phyloP scores from a whole-genome alignment of 2,329 filamentous ascomycete species.

The Chrysoporthe puriensis region DNA sequence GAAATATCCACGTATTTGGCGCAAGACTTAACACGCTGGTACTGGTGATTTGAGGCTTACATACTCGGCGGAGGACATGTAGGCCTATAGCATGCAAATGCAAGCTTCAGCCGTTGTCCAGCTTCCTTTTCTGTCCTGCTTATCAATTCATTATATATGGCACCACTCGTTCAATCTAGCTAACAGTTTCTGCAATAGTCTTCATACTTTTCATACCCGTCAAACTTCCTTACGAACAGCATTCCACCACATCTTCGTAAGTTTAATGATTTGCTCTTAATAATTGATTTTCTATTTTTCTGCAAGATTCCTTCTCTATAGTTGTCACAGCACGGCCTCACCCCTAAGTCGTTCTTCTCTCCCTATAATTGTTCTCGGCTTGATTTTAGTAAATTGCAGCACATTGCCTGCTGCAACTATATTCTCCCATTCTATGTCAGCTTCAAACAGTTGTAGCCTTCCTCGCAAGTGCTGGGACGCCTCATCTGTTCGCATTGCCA shows the following conservation, averaged over 20 bases:
- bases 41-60: background rate
- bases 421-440: background rate
- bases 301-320: no score
- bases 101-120: background rate
- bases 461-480: background rate
- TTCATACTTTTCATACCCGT: background rate
- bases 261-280: background rate
- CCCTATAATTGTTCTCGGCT: background rate
- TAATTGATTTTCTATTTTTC: background rate
- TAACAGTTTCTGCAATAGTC: background rate
- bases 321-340: background rate
- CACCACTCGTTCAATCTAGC: background rate
- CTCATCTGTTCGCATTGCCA: background rate
- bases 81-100: background rate
- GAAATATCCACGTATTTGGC: background rate
- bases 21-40: background rate
- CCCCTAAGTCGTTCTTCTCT: background rate
- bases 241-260: background rate
- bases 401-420: background rate
- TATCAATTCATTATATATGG: background rate
- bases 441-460: background rate
- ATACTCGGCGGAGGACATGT: background rate
- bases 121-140: background rate
- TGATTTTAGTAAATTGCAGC: background rate
- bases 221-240: background rate